phyloP scores from a whole-genome alignment of 2,329 filamentous ascomycete genomes.

The Pyrenophora graminea region DNA sequence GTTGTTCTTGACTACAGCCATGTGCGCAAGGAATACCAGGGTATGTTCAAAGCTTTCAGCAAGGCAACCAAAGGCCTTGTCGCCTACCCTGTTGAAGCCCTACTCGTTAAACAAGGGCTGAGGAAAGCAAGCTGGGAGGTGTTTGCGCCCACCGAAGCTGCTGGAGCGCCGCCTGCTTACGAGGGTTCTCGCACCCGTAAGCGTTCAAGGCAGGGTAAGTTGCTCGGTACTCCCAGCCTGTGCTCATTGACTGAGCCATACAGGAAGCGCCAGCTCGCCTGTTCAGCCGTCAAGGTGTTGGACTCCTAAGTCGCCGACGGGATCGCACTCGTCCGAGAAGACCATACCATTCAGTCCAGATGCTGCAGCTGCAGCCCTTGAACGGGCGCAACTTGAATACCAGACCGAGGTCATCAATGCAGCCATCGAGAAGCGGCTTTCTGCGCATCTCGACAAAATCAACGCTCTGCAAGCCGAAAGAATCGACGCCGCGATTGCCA shows the following conservation, averaged over 20 bases:
- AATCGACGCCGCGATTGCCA: conserved; percentile 2
- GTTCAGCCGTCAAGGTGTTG: conserved; percentile 1
- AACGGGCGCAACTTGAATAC: background rate
- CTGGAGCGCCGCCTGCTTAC: conserved; percentile 16
- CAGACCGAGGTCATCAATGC: background rate
- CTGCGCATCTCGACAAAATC: background rate
- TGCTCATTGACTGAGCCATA: background rate
- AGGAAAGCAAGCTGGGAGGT: conserved; percentile 16
- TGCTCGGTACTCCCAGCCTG: background rate
- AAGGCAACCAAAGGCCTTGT: conserved; percentile 7
- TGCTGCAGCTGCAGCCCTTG: conserved; percentile 5
- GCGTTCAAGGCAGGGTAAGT: conserved; percentile 11
- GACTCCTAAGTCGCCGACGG: conserved; percentile 1
- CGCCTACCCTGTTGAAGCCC: conserved; percentile 10
- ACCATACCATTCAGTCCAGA: conserved; percentile 13
- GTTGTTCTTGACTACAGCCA: conserved; percentile 13
- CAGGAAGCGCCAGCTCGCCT: conserved; percentile 3
- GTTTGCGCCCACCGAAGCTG: conserved; percentile 9
- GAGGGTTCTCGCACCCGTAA: conserved; percentile 10
- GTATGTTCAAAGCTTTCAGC: conserved; percentile 14
- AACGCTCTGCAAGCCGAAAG: background rate
- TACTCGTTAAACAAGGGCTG: conserved; percentile 9
- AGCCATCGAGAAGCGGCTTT: background rate
- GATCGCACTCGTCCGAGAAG: conserved; percentile 12
- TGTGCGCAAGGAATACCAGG: conserved; percentile 9